phyloP scores from a whole-genome alignment of 1,284 basidiomycete genomes.

The Meripilus lineatus region DNA sequence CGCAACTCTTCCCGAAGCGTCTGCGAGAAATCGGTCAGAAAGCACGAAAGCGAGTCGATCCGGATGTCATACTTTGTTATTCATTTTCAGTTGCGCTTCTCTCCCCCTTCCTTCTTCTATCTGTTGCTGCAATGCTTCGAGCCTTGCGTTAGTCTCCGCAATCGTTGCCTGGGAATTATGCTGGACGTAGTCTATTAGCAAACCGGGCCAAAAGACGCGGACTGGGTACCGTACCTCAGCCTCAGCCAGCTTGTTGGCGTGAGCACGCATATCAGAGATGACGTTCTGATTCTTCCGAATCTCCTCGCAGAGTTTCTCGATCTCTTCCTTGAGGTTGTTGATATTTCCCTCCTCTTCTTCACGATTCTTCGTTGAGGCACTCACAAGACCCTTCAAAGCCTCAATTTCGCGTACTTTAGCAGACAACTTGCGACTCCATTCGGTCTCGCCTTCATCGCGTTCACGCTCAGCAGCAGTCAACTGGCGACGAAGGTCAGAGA shows the following conservation, averaged over 20 bases:
- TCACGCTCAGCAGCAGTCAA: constrained; percentile 63
- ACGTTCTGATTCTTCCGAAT: constrained; percentile 41
- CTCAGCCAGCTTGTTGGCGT: constrained; percentile 49
- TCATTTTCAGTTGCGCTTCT: constrained; percentile 60
- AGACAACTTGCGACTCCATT: constrained; percentile 77
- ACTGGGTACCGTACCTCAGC: constrained; percentile 45
- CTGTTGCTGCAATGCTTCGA: constrained; percentile 47
- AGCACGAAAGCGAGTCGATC: not conserved
- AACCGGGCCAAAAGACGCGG: not conserved
- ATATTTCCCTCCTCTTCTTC: constrained; percentile 57
- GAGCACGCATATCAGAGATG: constrained; percentile 41
- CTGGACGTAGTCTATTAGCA: constrained; percentile 28
- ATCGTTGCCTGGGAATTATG: constrained; percentile 37
- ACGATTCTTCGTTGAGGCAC: constrained; percentile 49
- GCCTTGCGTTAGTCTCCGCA: constrained; percentile 39
- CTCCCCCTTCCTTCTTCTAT: constrained; percentile 60
- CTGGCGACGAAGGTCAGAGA: constrained; percentile 64
- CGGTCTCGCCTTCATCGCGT: constrained; percentile 74
- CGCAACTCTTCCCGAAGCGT: constrained; percentile 86
- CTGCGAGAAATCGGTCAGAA: constrained; percentile 31
- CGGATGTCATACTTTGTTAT: constrained; percentile 61
- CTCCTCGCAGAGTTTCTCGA: constrained; percentile 49
- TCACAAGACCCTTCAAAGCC: constrained; percentile 55
- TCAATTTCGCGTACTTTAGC: constrained; percentile 79
- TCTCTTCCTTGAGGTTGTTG: constrained; percentile 48